Evolutionary conservation across 176 grass and related monocot genomes (phyloP).

Genomic region (Eragrostis nindensis): DNA sequence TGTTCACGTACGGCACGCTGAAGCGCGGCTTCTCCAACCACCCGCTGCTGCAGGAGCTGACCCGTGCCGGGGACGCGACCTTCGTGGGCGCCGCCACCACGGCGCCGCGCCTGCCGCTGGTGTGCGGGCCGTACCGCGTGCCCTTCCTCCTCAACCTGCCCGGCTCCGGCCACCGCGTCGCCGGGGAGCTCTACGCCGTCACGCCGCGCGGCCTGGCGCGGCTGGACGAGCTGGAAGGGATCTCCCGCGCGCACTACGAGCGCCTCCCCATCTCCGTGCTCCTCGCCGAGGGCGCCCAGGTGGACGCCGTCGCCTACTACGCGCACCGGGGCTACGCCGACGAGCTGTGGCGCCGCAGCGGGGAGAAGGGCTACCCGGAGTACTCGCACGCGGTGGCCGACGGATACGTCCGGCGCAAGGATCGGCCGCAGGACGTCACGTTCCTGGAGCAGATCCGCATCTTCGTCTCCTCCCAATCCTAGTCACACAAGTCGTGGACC

Average conservation of each 20-base stretch:
- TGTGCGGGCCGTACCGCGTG: constrained; percentile 95
- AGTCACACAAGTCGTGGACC: no score
- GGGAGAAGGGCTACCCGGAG: constrained; percentile 52
- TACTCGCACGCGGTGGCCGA: constrained; percentile 68
- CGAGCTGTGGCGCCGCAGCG: constrained; percentile 77
- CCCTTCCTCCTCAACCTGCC: constrained; percentile 91
- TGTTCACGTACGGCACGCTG: constrained; percentile 96
- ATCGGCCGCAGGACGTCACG: constrained; percentile 64
- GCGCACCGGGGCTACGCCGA: constrained; percentile 68
- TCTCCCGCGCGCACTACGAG: constrained; percentile 76
- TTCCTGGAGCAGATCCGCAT: constrained; percentile 85
- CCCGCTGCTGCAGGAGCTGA: constrained; percentile 64
- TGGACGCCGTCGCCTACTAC: constrained; percentile 72
- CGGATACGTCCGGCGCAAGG: constrained; percentile 74
- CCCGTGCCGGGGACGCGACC: constrained; percentile 48
- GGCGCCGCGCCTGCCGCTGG: constrained; percentile 53
- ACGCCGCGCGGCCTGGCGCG: constrained; percentile 53
- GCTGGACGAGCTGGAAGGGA: constrained; percentile 85
- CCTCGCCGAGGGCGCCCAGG: constrained; percentile 22
- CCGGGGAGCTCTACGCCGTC: constrained; percentile 74
- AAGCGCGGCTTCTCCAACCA: constrained; percentile 95
- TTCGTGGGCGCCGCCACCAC: constrained; percentile 60
- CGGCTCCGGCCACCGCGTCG: constrained; percentile 51
- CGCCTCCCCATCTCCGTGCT: constrained; percentile 56
- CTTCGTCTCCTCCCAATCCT: constrained; percentile 56